These are phyloP conservation scores for Bryoerythrophyllum caledonicum DNA, from an alignment of 225 moss, liverwort and hornwort genomes.

Conservation along the genomic window DNA sequence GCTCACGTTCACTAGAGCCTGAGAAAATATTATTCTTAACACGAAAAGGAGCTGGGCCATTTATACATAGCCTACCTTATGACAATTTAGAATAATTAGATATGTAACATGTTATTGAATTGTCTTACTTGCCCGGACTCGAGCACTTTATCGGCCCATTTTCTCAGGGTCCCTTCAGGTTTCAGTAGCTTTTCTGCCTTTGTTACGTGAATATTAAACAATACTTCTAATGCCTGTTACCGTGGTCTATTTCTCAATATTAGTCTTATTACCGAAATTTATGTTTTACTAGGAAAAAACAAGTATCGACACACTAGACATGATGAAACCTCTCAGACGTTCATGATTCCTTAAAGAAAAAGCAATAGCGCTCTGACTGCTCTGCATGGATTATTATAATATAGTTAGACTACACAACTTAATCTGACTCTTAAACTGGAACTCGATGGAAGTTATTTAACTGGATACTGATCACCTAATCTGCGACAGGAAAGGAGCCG, in stretches of 20 bases:
- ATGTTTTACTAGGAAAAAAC: background rate
- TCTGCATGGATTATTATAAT: background rate
- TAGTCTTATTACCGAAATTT: no score
- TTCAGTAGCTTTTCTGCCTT: conserved; percentile 40
- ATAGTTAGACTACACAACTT: conserved; percentile 13
- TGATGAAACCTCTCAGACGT: conserved; percentile 6
- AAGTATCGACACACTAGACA: background rate
- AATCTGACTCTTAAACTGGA: background rate
- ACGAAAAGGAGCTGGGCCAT: conserved; percentile 1
- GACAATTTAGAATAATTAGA: background rate
- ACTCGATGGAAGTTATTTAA: background rate
- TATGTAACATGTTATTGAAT: background rate
- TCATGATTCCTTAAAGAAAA: background rate
- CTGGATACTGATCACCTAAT: background rate
- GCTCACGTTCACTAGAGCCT: conserved; percentile 38
- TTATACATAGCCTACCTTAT: background rate
- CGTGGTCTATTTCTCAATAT: conserved; percentile 17
- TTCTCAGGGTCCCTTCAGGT: conserved; percentile 33
- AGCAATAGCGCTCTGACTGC: background rate
- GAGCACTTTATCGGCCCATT: conserved; percentile 31
- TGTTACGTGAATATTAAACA: conserved; percentile 28
- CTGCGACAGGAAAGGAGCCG: background rate
- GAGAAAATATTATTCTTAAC: conserved; percentile 19
- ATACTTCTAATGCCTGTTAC: conserved; percentile 36
- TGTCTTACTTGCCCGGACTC: conserved; percentile 42